Evolutionary conservation across 2,329 filamentous ascomycete species (phyloP), one percentile per base, ranked within the genome.

Genomic region (Fusarium illudens): DNA sequence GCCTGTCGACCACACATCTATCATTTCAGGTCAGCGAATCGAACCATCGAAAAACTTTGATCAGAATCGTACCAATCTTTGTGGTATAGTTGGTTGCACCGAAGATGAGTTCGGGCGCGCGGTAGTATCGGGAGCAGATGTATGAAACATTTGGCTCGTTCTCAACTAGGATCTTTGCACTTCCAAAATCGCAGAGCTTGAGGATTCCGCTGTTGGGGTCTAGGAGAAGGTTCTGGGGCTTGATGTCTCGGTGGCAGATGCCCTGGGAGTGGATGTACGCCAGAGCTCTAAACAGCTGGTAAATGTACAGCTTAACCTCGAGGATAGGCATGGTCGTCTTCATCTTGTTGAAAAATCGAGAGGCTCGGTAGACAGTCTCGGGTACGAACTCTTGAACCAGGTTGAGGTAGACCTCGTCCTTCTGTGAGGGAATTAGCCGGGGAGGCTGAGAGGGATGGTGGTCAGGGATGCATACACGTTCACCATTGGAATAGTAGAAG

Each of bases 81-180:
- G 96, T 98, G 60, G 96, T 98, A 84, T 99, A 99, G 84, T 99
- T 99, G 54, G 96, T 99, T 36, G 96, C 96, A 73, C 96, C 96
- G 77, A 99, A 99, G 76, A 99, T 99, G 79, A 99, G 86, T 81
- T 99, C 96, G 2, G 96, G 96, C 51, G 96, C 96, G 77, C 96
- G 91, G 85, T 99, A 99, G 86, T 99, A 99, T 76, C 96, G 90
- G 65, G 96, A 99, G 85, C 96, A 99, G 77, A 99, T 99, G 86
- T 99, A 99, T 54, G 96, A 99, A 56, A 99, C 96, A 74, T 99
- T 99, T 57, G 96, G 96, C 85, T 99, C 96, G 76, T 98, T 97
- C 83, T 97, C 95, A 56, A 99, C 93, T 71, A 99, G 84, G 70
- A 99, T 99, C 86, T 99, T 99, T 68, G 96, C 96, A 79, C 95